A percentile compares a stretch with the other conserved stretches of the same genome.
Conservation (phyloP, 805 yeast genomes). For the Priceomyces carsonii region DNA sequence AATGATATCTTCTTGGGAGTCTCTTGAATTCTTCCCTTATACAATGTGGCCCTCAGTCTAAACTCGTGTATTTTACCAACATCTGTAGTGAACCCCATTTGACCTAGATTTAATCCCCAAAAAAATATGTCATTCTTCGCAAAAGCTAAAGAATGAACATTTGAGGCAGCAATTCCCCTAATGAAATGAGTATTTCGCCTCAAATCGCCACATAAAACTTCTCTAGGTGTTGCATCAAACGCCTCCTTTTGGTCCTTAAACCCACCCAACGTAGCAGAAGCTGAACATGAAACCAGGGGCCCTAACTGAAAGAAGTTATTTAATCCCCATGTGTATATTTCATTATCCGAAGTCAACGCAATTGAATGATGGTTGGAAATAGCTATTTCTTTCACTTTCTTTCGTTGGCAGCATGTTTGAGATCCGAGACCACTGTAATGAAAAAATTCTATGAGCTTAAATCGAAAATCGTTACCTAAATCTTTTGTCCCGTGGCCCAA, state of each 20-base stretch:
- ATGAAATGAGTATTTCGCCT: constrained; percentile 30
- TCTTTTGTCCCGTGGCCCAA: constrained; percentile 56
- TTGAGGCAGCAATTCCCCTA: constrained; percentile 59
- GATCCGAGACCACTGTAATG: no score
- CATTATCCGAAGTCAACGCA: constrained; percentile 51
- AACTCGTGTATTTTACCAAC: constrained; percentile 18
- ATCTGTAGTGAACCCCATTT: constrained; percentile 57
- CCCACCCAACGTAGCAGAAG: constrained; percentile 11
- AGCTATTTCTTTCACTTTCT: constrained; percentile 35
- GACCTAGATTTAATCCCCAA: constrained; percentile 86
- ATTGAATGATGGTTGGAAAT: constrained; percentile 70
- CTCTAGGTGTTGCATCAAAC: constrained; percentile 39
- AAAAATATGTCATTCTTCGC: constrained; percentile 48
- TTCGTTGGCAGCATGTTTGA: background rate
- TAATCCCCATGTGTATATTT: constrained; percentile 79
- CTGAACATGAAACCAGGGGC: constrained; percentile 14
- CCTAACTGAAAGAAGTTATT: constrained; percentile 73
- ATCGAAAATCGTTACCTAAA: constrained; percentile 40
- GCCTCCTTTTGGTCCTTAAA: constrained; percentile 24
- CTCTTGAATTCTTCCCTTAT: constrained; percentile 38
- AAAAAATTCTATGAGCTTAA: constrained; percentile 42
- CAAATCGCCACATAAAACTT: constrained; percentile 44
- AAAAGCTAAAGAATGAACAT: constrained; percentile 66
- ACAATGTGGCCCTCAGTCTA: constrained; percentile 25
- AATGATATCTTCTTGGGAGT: constrained; percentile 44